Base-by-base conservation (phyloP, 495 filamentous ascomycete species). In the Glarea lozoyensis region DNA sequence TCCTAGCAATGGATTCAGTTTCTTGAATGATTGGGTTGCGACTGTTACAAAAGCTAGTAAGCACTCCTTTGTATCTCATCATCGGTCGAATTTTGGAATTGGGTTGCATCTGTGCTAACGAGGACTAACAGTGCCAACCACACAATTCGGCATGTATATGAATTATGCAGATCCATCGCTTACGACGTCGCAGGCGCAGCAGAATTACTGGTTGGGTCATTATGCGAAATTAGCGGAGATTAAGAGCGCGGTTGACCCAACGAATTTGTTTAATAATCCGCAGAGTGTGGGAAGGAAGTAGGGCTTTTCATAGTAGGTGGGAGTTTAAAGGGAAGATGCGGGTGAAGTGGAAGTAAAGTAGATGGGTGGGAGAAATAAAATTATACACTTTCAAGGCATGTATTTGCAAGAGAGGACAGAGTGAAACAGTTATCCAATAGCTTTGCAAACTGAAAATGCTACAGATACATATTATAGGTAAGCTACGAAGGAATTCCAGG, bases 161-260 rank as follows among this genome's bases (percentile, higher is more conserved):
- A 84, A 83, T 10, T 86, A 86, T 51, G 73, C 86, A 4, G 84
- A 89, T 55, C 75, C 78, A 0, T 59, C 55, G 1, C 9, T 48
- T 35, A 49, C 82, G 37, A 49, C 53, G 16, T 43, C 70, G 24
- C 51, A 58, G 17, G 55, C 68, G n/a, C 66, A 42, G 7, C 24
- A 24, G 7, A 5, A 69, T 0, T 81, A 81, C 53, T 88, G 76
- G 67, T 73, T 75, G 2, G 44, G 60, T 1, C 67, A 70, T 25
- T 53, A 73, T 22, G 37, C 27, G 34, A 60, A 36, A 12, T 54
- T 84, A 43, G 40, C 59, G 23, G 40, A 48, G 15, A 58, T 82
- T 21, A 84, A 84, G 66, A 45, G 50, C 25, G 52, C 39, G 29
- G 67, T 65, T 32, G 80, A 84, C 58, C 72, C 76, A 3, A 48